These are phyloP conservation scores for Plenodomus tracheiphilus DNA, from an alignment of 2,329 filamentous ascomycete species.

Conservation along the genomic window DNA sequence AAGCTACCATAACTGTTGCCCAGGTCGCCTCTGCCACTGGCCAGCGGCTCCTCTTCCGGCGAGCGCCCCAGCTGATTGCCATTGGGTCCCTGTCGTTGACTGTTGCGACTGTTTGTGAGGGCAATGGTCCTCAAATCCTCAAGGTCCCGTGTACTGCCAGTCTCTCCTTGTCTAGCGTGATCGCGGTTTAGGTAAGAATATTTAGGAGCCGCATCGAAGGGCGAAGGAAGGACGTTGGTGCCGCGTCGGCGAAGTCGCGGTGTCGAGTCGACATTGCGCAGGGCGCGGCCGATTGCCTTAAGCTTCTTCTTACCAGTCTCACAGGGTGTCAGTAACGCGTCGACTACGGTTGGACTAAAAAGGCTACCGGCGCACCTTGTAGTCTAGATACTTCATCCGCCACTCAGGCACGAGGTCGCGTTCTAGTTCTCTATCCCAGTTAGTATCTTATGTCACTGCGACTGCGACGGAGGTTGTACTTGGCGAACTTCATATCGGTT, in stretches of 20 bases:
- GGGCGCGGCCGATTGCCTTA: conserved; percentile 76
- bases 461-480: conserved; percentile 47
- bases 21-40: conserved; percentile 29
- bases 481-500: conserved; percentile 63
- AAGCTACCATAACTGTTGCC: conserved; percentile 66
- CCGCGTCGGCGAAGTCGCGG: conserved; percentile 47
- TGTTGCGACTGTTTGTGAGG: conserved; percentile 27
- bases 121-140: conserved; percentile 31
- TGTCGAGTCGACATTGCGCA: conserved; percentile 62
- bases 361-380: conserved; percentile 65
- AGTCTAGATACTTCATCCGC: conserved; percentile 91
- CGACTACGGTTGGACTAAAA: conserved; percentile 10
- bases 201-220: conserved; percentile 43
- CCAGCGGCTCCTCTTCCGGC: conserved; percentile 38
- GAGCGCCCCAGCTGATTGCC: conserved; percentile 17
- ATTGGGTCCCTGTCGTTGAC: conserved; percentile 16
- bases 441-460: conserved; percentile 3
- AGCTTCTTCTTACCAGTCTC: conserved; percentile 85
- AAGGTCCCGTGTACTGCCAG: conserved; percentile 18
- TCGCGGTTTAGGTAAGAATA: conserved; percentile 48
- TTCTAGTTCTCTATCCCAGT: conserved; percentile 69
- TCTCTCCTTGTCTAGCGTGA: conserved; percentile 19
- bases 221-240: conserved; percentile 37
- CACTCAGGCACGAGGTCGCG: conserved; percentile 91
- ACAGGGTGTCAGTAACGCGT: conserved; percentile 8